Percentiles rank a stretch among this genome's conserved stretches.
phyloP scores from a whole-genome alignment of 345 rosid genomes.

The Eucalyptus lansdowneana region DNA sequence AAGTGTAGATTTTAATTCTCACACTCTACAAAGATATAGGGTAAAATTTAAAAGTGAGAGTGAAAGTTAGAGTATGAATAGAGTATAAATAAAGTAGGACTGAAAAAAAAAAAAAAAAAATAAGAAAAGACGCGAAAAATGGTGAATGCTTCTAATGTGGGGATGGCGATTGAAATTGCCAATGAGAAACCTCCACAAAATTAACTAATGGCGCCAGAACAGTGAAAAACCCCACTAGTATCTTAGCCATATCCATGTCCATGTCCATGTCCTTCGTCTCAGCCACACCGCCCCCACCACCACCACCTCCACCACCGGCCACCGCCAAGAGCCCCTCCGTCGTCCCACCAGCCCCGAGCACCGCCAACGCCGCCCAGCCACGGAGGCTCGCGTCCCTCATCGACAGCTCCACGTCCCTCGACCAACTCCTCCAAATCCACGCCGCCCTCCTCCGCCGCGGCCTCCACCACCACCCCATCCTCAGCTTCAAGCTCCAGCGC shows the following conservation, averaged over 20 bases:
- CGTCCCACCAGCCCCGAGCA: neutral
- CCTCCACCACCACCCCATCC: slow-evolving; percentile 33
- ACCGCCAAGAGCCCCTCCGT: neutral
- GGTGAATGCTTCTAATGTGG: neutral
- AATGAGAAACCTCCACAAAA: neutral
- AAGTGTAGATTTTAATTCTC: rapidly evolving
- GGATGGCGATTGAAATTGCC: neutral
- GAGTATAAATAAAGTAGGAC: no score
- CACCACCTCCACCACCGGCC: neutral
- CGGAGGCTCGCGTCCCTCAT: slow-evolving; percentile 31
- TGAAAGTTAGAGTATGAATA: no score
- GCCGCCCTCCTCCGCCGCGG: slow-evolving; percentile 55
- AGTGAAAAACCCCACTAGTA: neutral
- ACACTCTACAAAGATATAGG: rapidly evolving
- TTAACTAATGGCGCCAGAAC: neutral
- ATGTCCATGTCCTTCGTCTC: slow-evolving; percentile 20
- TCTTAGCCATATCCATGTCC: slow-evolving; percentile 20
- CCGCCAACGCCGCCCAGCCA: slow-evolving; percentile 1
- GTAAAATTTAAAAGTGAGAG: no score
- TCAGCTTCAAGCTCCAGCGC: slow-evolving; percentile 77
- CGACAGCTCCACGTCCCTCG: slow-evolving; percentile 27
- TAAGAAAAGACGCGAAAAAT: neutral
- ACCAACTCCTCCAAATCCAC: slow-evolving; percentile 50
- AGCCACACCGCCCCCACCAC: neutral
- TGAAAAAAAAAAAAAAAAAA: no score